Conservation (phyloP, 2,329 filamentous ascomycete genomes). For the Camillea tinctor region DNA sequence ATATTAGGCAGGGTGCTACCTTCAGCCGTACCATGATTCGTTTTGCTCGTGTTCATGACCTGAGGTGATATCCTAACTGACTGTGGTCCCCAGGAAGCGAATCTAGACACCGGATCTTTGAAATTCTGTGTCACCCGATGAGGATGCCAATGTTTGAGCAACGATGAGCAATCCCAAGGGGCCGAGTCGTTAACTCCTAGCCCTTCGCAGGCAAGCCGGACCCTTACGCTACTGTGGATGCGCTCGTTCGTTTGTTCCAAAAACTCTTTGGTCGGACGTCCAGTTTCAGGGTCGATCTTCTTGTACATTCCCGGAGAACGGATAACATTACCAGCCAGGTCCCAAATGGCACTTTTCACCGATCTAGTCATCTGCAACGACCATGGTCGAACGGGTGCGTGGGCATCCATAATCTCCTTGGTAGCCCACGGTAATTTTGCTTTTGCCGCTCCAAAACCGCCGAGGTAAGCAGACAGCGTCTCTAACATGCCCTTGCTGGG, state of each 20-base stretch:
- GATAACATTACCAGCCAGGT: conserved; percentile 41
- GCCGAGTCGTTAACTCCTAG: conserved; percentile 48
- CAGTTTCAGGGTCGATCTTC: conserved; percentile 41
- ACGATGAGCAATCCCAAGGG: conserved; percentile 46
- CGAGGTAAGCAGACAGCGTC: conserved; percentile 3
- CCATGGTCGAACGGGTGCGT: conserved; percentile 49
- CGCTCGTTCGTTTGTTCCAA: conserved; percentile 54
- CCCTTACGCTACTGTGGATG: conserved; percentile 53
- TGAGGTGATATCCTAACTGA: conserved; percentile 20
- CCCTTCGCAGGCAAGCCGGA: conserved; percentile 51
- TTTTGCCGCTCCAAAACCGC: neutral
- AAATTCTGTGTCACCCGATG: conserved; percentile 34
- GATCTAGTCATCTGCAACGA: conserved; percentile 45
- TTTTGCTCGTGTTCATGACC: neutral
- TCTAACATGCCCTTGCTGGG: conserved; percentile 12
- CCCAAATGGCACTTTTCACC: conserved; percentile 41
- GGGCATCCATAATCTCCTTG: conserved; percentile 46
- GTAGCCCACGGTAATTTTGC: conserved; percentile 41
- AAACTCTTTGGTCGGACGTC: conserved; percentile 36
- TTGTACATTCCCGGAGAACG: conserved; percentile 50
- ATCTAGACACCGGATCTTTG: conserved; percentile 35
- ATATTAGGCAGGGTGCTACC: neutral
- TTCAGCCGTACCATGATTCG: neutral
- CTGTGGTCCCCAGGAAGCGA: conserved; percentile 19
- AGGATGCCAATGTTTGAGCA: conserved; percentile 44